Base-by-base conservation (phyloP, 345 rosid genomes). In the Salix dunnii region DNA sequence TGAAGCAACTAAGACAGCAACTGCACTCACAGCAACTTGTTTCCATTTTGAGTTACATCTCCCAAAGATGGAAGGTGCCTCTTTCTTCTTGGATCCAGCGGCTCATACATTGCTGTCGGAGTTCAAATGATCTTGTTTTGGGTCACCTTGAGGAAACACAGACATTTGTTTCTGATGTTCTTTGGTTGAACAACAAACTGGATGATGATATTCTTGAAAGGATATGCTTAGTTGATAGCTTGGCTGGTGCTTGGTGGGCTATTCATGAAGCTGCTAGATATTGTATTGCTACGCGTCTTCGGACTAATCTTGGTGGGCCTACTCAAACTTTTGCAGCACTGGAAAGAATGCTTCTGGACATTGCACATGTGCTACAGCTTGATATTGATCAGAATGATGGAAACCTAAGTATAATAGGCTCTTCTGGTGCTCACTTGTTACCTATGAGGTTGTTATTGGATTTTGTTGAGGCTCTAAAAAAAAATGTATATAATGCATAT, bases 161-260 rank as follows among this genome's bases (percentile, higher is more conserved):
- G 62, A 86, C 75, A 66, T 71, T 82, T 70, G 84, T 76, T 73
- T 58, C 80, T 46, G 77, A 71, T 82, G 89, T 73, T 75, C 83
- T 83, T 38, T 87, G 87, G 90, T 49, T 91, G 82, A 86, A 82
- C 58, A 78, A 85, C 74, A 85, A 88, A 79, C 84, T 89, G 82
- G 92, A 90, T 46, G 89, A 88, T 75, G 87, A 91, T 80, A 68
- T 83, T 80, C 88, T 94, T 46, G 91, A 92, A 85, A 91, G 85
- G 74, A 80, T 88, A 67, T 88, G 94, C 85, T 82, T 84, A 31
- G 92, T 91, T 66, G 90, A 91, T 86, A 88, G 89, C 80, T 79
- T 92, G 80, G 97, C 97, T 75, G 92, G 94, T 62, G 91, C 93
- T 72, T 94, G 96, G 97, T 94, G 98, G 98, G 98, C 97, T 84